Conservation (phyloP, 2,329 filamentous ascomycete genomes). For the Capronia epimyces region DNA sequence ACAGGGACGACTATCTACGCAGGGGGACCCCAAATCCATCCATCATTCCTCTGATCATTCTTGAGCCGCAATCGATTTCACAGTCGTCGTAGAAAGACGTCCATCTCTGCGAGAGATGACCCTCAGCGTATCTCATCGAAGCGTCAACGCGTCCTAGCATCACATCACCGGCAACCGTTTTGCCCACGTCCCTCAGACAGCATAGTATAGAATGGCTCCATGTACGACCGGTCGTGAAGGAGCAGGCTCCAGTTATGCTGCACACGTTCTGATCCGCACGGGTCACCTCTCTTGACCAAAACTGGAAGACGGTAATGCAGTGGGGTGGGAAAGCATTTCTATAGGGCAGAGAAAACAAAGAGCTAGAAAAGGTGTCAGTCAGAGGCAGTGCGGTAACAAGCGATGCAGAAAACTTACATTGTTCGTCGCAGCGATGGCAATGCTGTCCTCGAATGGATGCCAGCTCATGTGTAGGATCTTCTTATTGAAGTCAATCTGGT, state of each 20-base stretch:
- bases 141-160: background rate
- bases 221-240: background rate
- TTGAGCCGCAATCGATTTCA: slow-evolving; percentile 1
- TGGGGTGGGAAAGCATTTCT: slow-evolving; percentile 4
- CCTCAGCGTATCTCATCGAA: background rate
- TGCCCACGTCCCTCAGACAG: background rate
- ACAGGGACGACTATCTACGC: background rate
- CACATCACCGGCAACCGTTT: background rate
- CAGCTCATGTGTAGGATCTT: slow-evolving; percentile 99
- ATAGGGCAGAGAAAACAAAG: slow-evolving; percentile 74
- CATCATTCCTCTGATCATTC: slow-evolving; percentile 7
- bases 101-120: background rate
- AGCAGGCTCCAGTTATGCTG: background rate
- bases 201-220: background rate
- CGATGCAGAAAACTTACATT: slow-evolving; percentile 65
- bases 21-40: background rate
- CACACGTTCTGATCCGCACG: background rate
- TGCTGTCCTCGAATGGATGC: slow-evolving; percentile 99
- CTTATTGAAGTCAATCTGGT: slow-evolving; percentile 99
- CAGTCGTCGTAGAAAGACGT: background rate
- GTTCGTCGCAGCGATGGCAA: slow-evolving; percentile 98
- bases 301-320: slow-evolving; percentile 3
- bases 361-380: slow-evolving; percentile 45
- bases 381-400: background rate
- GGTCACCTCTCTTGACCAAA: slow-evolving; percentile 3